phyloP scores from a whole-genome alignment of 1,284 basidiomycete species.

The Schizophyllum commune region DNA sequence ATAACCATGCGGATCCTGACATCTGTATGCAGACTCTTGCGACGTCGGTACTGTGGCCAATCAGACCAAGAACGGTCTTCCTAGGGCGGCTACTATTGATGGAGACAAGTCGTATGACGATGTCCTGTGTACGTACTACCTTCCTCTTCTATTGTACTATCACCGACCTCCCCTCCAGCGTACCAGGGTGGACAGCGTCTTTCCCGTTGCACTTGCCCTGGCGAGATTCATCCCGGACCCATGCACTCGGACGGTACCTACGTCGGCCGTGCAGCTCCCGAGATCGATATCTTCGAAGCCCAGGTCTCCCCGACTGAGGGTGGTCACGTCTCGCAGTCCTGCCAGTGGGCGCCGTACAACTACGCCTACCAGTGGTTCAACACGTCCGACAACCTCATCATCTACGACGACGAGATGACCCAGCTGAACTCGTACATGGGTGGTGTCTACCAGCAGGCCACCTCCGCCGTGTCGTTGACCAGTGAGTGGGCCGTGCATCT shows the following conservation, averaged over 20 bases:
- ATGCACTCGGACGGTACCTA: conserved; percentile 48
- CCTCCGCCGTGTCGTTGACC: conserved; percentile 14
- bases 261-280: conserved; percentile 67
- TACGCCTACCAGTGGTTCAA: conserved; percentile 44
- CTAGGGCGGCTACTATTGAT: conserved; percentile 31
- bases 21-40: conserved; percentile 8
- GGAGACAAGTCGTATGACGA: conserved; percentile 35
- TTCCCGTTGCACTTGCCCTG: conserved; percentile 68
- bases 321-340: conserved; percentile 52
- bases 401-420: conserved; percentile 40
- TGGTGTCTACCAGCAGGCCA: conserved; percentile 30
- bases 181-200: conserved; percentile 71
- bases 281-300: conserved; percentile 76
- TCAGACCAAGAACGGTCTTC: conserved; percentile 24
- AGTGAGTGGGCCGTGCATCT: not conserved
- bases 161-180: conserved; percentile 12
- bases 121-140: conserved; percentile 19
- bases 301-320: conserved; percentile 26
- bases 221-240: conserved; percentile 70
- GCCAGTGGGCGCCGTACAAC: conserved; percentile 62
- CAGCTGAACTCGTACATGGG: conserved; percentile 30
- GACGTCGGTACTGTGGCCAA: conserved; percentile 36
- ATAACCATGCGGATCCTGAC: not conserved
- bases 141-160: not conserved
- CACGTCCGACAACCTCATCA: conserved; percentile 37